phyloP scores from a whole-genome alignment of 306 rosid genomes.

The Cyclanthera cordifolia region DNA sequence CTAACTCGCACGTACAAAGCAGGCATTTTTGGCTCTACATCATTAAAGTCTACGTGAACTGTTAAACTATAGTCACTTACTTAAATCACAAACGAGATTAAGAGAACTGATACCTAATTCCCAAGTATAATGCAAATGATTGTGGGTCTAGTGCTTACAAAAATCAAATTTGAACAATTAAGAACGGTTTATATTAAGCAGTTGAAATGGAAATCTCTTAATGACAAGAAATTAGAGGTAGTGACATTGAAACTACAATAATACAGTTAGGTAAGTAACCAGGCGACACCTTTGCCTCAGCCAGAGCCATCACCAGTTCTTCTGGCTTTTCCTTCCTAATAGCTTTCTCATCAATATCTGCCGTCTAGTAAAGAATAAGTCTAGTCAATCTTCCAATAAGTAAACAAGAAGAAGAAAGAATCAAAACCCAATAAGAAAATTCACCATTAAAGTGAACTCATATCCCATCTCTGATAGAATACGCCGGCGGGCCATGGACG shows the following conservation, averaged over 20 bases:
- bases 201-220: background rate
- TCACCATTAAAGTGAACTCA: constrained; percentile 59
- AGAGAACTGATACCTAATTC: background rate
- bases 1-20: background rate
- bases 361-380: constrained; percentile 34
- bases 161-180: too few relatives aligned
- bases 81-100: background rate
- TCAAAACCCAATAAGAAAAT: background rate
- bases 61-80: background rate
- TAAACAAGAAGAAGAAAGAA: constrained; percentile 5
- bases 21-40: too few relatives aligned
- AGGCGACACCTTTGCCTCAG: constrained; percentile 70
- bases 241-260: background rate
- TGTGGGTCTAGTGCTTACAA: too few relatives aligned
- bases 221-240: background rate
- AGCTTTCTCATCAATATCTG: constrained; percentile 78
- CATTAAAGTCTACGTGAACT: too few relatives aligned
- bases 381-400: constrained; percentile 17
- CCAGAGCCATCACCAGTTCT: constrained; percentile 66
- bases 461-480: constrained; percentile 82
- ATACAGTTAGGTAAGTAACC: background rate
- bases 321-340: constrained; percentile 61
- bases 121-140: too few relatives aligned
- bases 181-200: background rate
- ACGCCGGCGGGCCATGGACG: constrained; percentile 67